A percentile compares a stretch with the other conserved stretches of the same genome.
These are phyloP conservation scores for Pilatotrama ljubarskyi DNA, from an alignment of 768 basidiomycete species.

Conservation along the genomic window DNA sequence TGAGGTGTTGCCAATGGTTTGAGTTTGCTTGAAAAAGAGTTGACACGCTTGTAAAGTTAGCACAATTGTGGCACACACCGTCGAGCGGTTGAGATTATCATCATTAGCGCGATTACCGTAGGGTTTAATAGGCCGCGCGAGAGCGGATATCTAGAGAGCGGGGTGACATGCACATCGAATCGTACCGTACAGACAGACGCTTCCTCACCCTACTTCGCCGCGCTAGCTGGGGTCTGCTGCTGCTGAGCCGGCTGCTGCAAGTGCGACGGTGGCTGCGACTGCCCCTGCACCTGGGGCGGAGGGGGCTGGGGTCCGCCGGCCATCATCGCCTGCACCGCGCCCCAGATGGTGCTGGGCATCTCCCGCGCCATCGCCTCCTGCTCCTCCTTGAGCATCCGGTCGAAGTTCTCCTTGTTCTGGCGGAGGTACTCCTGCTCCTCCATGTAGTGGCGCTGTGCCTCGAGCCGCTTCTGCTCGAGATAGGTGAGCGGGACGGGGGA, in stretches of 20 bases:
- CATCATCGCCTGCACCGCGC: conserved; percentile 24
- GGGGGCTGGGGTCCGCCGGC: conserved; percentile 14
- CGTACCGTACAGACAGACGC: too few species aligned
- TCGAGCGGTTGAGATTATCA: too few species aligned
- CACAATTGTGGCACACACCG: too few species aligned
- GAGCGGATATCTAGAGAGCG: too few species aligned
- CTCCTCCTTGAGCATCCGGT: conserved; percentile 52
- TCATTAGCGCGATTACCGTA: too few species aligned
- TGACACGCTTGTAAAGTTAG: too few species aligned
- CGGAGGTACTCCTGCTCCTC: conserved; percentile 55
- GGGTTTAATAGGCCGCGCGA: too few species aligned
- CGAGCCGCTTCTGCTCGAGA: conserved; percentile 50
- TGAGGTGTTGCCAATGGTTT: too few species aligned
- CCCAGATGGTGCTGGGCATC: conserved; percentile 43
- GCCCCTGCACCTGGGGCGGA: not conserved
- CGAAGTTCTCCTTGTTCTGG: conserved; percentile 51
- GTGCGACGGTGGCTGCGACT: not conserved
- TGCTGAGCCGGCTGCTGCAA: not conserved
- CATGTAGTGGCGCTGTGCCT: conserved; percentile 51
- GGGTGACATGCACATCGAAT: too few species aligned
- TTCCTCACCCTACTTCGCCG: too few species aligned
- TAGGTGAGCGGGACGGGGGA: conserved; percentile 48
- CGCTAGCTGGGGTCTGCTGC: not conserved
- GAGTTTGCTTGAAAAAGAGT: too few species aligned
- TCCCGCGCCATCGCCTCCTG: conserved; percentile 48